Base-by-base conservation (phyloP, 495 filamentous ascomycete genomes). In the Hypomontagnella monticulosa region DNA sequence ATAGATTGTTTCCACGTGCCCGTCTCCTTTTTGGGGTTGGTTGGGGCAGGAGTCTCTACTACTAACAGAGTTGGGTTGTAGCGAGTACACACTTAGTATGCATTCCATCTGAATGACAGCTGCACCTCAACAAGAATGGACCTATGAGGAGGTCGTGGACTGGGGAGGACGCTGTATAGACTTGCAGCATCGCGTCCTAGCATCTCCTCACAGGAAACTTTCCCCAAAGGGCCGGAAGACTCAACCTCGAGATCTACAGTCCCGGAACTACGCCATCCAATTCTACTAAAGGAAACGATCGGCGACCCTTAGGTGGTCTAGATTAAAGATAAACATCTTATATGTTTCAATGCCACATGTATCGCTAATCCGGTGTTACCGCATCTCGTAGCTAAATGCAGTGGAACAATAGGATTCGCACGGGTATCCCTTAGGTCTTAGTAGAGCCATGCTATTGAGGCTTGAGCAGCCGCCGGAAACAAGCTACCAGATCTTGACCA, bases 1-100 rank as follows among this genome's bases (percentile, higher is more conserved):
- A 16, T 69, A 71, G 33, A 71, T 71, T 67, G 37, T 38, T 60
- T 50, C 67, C 67, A 71, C 67, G 67, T 71, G 67, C 59, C 53
- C 33, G 54, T 56, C 44, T 56, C 50, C 58, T 48, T 59, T 66
- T 70, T 40, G 57, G 52, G 34, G 53, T 46, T 61, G 62, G 48
- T 62, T 62, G 51, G 56, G 40, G 41, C 33, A 53, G 18, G 12
- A 18, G 23, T 27, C 48, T 57, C 18, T 18, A 18, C 42, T 51
- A 27, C 14, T 51, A 27, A 33, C 16, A 12, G 14, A 44, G 57
- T 55, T 42, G 32, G 47, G 63, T 67, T 61, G 36, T 54, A 67
- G 40, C 18, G 34, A 48, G 42, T 34, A 56, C 44, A 36, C n/a
- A n/a, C n/a, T n/a, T n/a, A n/a, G n/a, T 38, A 63, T 63, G 57